Evolutionary conservation across 805 yeast species (phyloP), one percentile per base, ranked within the genome.

Genomic region (Lipomyces yamanashiensis): DNA sequence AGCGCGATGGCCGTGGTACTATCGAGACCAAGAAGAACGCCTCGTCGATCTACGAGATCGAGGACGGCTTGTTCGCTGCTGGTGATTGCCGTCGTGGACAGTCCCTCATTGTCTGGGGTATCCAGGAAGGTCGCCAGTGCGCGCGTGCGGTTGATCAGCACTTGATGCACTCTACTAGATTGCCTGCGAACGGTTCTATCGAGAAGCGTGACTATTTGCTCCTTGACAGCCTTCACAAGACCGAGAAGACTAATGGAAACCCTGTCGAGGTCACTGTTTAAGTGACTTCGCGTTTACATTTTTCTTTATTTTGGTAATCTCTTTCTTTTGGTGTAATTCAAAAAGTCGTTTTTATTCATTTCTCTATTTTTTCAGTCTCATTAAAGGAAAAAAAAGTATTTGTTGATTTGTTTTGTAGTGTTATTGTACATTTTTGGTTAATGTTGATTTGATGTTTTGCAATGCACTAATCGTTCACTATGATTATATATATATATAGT

Each of bases 1-100:
- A 81, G 70, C 87, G 90, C 75, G 87, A 92, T 66, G 86, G 85
- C 75, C 85, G 97, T 74, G 98, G 98, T 62, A 92, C 95, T 51
- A 85, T 93, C 72, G 78, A 77, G 67, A 85, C 88, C 8, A 66
- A 73, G 41, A 60, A 56, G 60, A 79, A 84, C 51, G 85, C 93
- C 15, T 80, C 87, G 19, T 79, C 80, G 64, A 85, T 84, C 62
- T 93, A 93, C 83, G 82, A 84, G 65, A 92, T 90, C 62, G 88
- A 82, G 64, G 59, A 59, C 39, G 92, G 91, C 71, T 74, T 92
- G 65, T 93, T 92, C 74, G 90, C 97, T 54, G 98, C 98, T 56
- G 99, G 99, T 79, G 99, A 93, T 78, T 95, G 98, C 80, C 89
- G 99, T 82, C 87, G 98, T 80, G 99, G 99, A 36, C 99, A 93